Conservation (phyloP, 257 asterid species). For the Gentiana macrophylla region DNA sequence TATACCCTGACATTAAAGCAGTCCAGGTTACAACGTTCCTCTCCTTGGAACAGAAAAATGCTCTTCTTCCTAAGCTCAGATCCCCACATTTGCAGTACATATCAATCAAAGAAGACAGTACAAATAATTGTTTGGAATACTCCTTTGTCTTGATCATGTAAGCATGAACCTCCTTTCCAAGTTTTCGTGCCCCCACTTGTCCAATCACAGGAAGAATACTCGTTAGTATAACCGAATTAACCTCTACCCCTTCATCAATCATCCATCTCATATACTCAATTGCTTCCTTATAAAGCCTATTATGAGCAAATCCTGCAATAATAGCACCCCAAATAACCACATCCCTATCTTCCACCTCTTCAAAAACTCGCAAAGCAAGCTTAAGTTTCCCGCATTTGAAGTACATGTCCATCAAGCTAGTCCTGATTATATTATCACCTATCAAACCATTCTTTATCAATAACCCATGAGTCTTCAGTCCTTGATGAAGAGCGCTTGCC, state of each 20-base stretch:
- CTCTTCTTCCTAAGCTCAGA: slow-evolving; percentile 69
- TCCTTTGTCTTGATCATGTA: slow-evolving; percentile 65
- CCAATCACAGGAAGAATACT: slow-evolving; percentile 65
- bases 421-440: slow-evolving; percentile 38
- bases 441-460: slow-evolving; percentile 70
- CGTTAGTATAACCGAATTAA: slow-evolving; percentile 69
- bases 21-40: slow-evolving; percentile 84
- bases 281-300: slow-evolving; percentile 65
- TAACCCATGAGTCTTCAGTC: slow-evolving; percentile 66
- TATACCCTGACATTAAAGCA: slow-evolving; percentile 77
- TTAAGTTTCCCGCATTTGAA: slow-evolving; percentile 83
- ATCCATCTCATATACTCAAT: slow-evolving; percentile 56
- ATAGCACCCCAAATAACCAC: slow-evolving; percentile 83
- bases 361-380: slow-evolving; percentile 49
- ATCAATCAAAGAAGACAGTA: slow-evolving; percentile 74
- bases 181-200: slow-evolving; percentile 37
- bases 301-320: slow-evolving; percentile 91
- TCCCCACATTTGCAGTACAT: slow-evolving; percentile 94
- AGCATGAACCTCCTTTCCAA: slow-evolving; percentile 82
- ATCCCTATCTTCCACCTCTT: slow-evolving; percentile 64
- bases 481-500: slow-evolving; percentile 54
- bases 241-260: slow-evolving; percentile 44
- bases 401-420: slow-evolving; percentile 86
- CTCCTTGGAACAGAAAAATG: slow-evolving; percentile 53
- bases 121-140: slow-evolving; percentile 49